Evolutionary conservation across 306 rosid genomes (phyloP).

Genomic region (Acacia acuminata): DNA sequence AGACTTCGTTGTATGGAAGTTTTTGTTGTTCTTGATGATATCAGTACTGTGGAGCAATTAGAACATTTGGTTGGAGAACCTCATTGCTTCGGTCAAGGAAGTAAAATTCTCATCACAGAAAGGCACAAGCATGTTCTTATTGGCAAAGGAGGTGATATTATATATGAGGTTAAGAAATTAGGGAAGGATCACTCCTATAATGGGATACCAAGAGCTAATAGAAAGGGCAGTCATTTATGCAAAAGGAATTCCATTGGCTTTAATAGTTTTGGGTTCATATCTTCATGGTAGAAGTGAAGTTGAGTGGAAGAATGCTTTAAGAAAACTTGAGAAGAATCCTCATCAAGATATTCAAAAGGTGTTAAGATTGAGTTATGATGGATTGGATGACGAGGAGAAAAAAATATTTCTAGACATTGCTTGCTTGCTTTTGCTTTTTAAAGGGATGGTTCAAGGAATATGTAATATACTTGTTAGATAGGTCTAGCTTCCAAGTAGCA

Average conservation of each 20-base stretch:
- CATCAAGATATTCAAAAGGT: background rate
- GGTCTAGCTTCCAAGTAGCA: background rate
- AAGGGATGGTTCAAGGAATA: background rate
- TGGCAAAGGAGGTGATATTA: background rate
- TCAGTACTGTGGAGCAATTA: background rate
- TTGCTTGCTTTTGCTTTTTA: background rate
- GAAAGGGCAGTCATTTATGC: background rate
- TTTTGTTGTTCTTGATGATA: background rate
- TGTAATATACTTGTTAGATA: background rate
- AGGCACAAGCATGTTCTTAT: background rate
- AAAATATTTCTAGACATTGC: background rate
- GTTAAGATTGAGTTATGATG: slow-evolving; percentile 9
- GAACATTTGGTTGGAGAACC: background rate
- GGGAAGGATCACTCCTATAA: background rate
- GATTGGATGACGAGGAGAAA: background rate
- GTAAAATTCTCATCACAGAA: background rate
- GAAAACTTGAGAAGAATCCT: background rate
- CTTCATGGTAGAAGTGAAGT: background rate
- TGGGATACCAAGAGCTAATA: background rate
- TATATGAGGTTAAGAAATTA: slow-evolving; percentile 5
- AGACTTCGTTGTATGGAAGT: background rate
- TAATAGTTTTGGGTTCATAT: background rate
- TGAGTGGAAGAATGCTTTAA: background rate
- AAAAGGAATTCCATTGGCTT: background rate
- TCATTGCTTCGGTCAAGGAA: background rate